Evolutionary conservation across 2,329 filamentous ascomycete species (phyloP).

Genomic region (Scedosporium aurantiacum): DNA sequence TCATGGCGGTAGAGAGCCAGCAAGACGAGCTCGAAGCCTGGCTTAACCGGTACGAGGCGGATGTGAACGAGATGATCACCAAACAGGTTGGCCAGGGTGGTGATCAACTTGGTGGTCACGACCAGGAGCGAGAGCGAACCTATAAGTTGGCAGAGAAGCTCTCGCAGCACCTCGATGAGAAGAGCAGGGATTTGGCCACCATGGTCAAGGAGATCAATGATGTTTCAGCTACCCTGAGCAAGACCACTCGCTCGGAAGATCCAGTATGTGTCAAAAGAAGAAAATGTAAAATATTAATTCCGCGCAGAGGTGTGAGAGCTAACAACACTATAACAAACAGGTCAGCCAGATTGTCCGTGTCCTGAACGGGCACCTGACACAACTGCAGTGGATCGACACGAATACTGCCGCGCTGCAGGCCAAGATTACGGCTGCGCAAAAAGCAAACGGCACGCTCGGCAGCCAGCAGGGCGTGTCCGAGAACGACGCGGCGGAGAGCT

Average conservation of each 20-base stretch:
- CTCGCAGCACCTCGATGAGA: conserved; percentile 80
- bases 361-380: conserved; percentile 82
- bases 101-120: conserved; percentile 72
- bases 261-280: conserved; percentile 47
- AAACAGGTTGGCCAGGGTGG: conserved; percentile 64
- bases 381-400: conserved; percentile 87
- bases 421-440: conserved; percentile 75
- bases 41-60: conserved; percentile 82
- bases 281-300: background rate
- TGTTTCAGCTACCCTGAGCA: conserved; percentile 79
- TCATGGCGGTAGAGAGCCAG: conserved; percentile 80
- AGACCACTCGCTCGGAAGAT: conserved; percentile 79
- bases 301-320: conserved; percentile 9
- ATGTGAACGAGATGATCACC: conserved; percentile 80
- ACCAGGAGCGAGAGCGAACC: conserved; percentile 90
- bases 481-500: conserved; percentile 70
- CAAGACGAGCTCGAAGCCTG: conserved; percentile 83
- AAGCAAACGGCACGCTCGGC: conserved; percentile 55
- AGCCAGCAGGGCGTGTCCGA: conserved; percentile 48
- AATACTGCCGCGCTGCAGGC: conserved; percentile 70
- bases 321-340: conserved; percentile 38
- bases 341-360: conserved; percentile 92
- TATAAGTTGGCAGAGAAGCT: conserved; percentile 94
- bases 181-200: conserved; percentile 82
- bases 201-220: conserved; percentile 99